Conservation (phyloP, 192 early-diverging fungal genomes). For the Coemansia sp. region DNA sequence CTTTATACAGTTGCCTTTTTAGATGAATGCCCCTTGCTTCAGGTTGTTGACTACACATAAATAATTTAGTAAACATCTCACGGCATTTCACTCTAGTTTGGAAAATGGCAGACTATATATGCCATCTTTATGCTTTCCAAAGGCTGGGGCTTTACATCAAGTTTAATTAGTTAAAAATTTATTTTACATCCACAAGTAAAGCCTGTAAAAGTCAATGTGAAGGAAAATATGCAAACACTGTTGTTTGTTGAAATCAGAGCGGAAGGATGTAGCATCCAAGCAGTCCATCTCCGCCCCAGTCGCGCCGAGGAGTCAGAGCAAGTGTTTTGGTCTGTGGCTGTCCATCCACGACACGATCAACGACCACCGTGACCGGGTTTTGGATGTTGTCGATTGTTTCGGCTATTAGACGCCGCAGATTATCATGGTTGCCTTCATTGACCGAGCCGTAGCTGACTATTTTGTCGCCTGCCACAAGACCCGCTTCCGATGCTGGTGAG, state of each 20-base stretch:
- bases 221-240: too few species aligned
- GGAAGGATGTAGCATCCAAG: constrained; percentile 47
- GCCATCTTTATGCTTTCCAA: too few species aligned
- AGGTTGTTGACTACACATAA: too few species aligned
- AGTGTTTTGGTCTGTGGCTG: constrained; percentile 13
- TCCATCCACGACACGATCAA: constrained; percentile 41
- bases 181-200: too few species aligned
- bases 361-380: constrained; percentile 14
- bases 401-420: constrained; percentile 16
- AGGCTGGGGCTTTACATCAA: too few species aligned
- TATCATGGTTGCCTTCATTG: constrained; percentile 18
- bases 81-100: too few species aligned
- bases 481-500: constrained; percentile 43
- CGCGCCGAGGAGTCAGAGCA: constrained; percentile 24
- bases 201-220: too few species aligned
- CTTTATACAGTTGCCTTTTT: too few species aligned
- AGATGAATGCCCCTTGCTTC: too few species aligned
- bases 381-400: constrained; percentile 27
- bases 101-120: too few species aligned
- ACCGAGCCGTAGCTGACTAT: constrained; percentile 29
- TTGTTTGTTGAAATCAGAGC: constrained; percentile 10
- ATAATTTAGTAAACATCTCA: too few species aligned
- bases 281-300: constrained; percentile 50
- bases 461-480: constrained; percentile 37
- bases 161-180: too few species aligned